Evolutionary conservation across 2,329 filamentous ascomycete genomes (phyloP).

Genomic region (Exophiala calicioides): DNA sequence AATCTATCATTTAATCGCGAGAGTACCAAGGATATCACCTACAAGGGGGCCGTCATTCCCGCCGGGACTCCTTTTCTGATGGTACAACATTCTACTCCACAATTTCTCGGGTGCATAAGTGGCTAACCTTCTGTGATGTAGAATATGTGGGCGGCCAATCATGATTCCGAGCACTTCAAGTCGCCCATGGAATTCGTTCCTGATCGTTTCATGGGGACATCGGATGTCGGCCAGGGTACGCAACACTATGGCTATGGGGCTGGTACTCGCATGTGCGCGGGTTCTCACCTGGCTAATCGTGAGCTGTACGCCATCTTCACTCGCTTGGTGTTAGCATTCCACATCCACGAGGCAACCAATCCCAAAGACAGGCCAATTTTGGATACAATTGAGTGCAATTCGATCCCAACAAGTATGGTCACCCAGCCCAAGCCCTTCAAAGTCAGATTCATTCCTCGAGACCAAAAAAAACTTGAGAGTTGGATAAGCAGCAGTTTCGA

Average conservation of each 20-base stretch:
- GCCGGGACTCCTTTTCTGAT: conserved; percentile 78
- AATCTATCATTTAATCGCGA: conserved; percentile 61
- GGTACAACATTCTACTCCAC: too few relatives aligned
- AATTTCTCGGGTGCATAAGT: too few relatives aligned
- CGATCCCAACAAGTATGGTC: conserved; percentile 17
- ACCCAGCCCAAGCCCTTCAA: conserved; percentile 18
- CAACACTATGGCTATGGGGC: conserved; percentile 64
- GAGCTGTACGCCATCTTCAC: conserved; percentile 62
- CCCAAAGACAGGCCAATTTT: conserved; percentile 9
- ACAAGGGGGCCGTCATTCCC: conserved; percentile 54
- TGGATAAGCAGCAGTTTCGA: too few relatives aligned
- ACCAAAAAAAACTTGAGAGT: conserved; percentile 3
- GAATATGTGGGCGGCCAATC: conserved; percentile 73
- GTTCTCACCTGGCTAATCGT: conserved; percentile 62
- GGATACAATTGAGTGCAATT: conserved; percentile 17
- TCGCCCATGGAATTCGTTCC: conserved; percentile 64
- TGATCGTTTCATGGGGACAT: conserved; percentile 64
- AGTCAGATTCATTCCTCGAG: conserved; percentile 13
- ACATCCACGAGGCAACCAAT: conserved; percentile 12
- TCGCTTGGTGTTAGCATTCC: conserved; percentile 59
- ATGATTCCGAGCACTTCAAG: conserved; percentile 68
- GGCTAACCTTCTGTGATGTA: conserved; percentile 31
- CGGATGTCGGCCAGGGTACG: conserved; percentile 52
- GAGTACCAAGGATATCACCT: conserved; percentile 9
- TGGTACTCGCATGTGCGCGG: conserved; percentile 63